phyloP scores from a whole-genome alignment of 257 asterid genomes.

The Solanum etuberosum region DNA sequence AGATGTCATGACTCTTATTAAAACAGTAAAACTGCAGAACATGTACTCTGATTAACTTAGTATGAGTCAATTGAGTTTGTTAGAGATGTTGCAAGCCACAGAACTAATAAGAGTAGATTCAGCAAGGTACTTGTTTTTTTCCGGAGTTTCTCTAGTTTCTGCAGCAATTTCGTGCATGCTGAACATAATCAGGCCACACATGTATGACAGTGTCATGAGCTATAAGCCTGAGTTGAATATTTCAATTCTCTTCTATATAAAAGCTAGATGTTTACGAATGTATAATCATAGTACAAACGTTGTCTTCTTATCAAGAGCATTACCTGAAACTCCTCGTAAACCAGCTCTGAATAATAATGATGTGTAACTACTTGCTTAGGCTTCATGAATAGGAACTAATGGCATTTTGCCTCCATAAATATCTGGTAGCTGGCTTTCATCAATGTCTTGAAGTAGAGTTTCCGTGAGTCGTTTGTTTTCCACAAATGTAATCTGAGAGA shows the following conservation, averaged over 20 bases:
- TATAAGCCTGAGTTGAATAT: neutral
- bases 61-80: too few relatives aligned
- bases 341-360: neutral
- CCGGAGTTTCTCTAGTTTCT: neutral
- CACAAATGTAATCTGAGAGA: slow-evolving; percentile 46
- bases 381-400: slow-evolving; percentile 55
- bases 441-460: slow-evolving; percentile 54
- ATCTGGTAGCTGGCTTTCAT: slow-evolving; percentile 67
- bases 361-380: slow-evolving; percentile 1
- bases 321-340: neutral
- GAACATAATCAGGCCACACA: neutral
- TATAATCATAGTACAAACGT: neutral
- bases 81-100: too few relatives aligned
- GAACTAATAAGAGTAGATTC: neutral
- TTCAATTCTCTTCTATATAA: neutral
- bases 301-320: neutral
- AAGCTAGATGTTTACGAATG: neutral
- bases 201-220: neutral
- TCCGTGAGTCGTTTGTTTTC: slow-evolving; percentile 37
- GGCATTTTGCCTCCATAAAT: slow-evolving; percentile 69
- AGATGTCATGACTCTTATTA: neutral
- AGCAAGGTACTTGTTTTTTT: neutral
- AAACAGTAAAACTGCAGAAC: neutral
- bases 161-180: neutral
- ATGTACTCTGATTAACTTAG: too few relatives aligned